phyloP scores from a whole-genome alignment of 2,329 filamentous ascomycete species.

The Ophiostoma sp. region DNA sequence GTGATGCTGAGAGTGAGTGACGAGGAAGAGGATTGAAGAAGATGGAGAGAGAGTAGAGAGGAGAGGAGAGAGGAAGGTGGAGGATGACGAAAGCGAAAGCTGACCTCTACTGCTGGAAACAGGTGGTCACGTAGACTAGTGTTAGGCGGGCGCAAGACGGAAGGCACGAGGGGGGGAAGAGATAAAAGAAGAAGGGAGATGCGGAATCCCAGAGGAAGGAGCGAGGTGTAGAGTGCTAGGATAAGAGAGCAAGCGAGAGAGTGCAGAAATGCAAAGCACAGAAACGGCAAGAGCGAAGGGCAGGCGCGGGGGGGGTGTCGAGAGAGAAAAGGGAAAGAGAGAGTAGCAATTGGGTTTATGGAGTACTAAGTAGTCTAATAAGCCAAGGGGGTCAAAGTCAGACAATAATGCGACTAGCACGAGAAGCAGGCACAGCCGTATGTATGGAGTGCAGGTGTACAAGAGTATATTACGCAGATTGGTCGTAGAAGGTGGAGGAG shows the following conservation, averaged over 20 bases:
- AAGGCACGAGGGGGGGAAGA: slow-evolving; percentile 4
- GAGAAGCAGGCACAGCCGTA: slow-evolving; percentile 11
- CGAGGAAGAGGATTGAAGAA: neutral
- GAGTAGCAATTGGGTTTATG: neutral
- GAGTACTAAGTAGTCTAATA: neutral
- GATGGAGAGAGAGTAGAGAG: neutral
- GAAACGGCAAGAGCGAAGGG: neutral
- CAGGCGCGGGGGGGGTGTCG: neutral
- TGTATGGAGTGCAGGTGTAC: neutral
- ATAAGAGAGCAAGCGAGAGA: neutral
- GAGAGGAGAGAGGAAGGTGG: neutral
- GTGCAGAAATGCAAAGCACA: neutral
- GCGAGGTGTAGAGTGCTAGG: neutral
- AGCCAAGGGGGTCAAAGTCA: neutral
- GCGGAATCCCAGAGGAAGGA: neutral
- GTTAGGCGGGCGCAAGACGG: neutral
- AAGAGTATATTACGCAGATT: neutral
- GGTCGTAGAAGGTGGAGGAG: slow-evolving; percentile 1
- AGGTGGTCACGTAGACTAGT: slow-evolving; percentile 2
- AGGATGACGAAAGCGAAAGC: neutral
- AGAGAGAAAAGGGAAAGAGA: neutral
- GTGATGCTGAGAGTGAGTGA: neutral
- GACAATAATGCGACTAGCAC: slow-evolving; percentile 6
- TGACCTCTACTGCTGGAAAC: neutral
- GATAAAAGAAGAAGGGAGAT: slow-evolving; percentile 2